phyloP scores from a whole-genome alignment of 768 basidiomycete species.

The Harrya chromipes region DNA sequence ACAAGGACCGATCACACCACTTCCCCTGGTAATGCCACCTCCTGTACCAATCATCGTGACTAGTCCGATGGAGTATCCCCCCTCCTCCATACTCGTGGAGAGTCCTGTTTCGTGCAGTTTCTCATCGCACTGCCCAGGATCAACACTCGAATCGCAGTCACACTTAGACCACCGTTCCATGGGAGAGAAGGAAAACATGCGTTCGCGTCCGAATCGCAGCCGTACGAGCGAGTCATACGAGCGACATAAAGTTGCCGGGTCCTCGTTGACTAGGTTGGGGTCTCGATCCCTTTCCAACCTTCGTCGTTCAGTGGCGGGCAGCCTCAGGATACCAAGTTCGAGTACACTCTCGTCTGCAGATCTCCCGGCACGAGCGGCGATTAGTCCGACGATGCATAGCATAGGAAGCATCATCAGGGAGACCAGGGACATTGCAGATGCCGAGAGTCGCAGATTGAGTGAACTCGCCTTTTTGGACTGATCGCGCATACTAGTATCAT shows the following conservation, averaged over 20 bases:
- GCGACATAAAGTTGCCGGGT: slow-evolving; percentile 4
- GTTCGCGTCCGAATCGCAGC: slow-evolving; percentile 7
- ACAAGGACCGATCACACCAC: slow-evolving; percentile 15
- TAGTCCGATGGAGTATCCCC: slow-evolving; percentile 3
- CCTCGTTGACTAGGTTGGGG: slow-evolving; percentile 28
- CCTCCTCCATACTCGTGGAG: slow-evolving; percentile 12
- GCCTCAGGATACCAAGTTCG: slow-evolving; percentile 18
- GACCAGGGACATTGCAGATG: slow-evolving; percentile 56
- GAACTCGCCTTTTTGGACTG: slow-evolving; percentile 65
- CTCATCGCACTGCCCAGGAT: slow-evolving; percentile 19
- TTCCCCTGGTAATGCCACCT: background rate
- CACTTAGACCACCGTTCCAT: slow-evolving; percentile 7
- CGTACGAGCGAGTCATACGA: slow-evolving; percentile 19
- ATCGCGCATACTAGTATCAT: slow-evolving; percentile 3
- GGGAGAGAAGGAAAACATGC: slow-evolving; percentile 14
- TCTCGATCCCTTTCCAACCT: slow-evolving; percentile 43
- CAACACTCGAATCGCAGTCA: slow-evolving; percentile 12
- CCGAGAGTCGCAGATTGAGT: slow-evolving; percentile 64
- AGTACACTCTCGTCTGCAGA: slow-evolving; percentile 21
- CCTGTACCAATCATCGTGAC: slow-evolving; percentile 21
- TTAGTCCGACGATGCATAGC: slow-evolving; percentile 59
- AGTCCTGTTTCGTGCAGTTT: slow-evolving; percentile 26
- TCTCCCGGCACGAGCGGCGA: slow-evolving; percentile 39
- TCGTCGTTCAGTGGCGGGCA: slow-evolving; percentile 43
- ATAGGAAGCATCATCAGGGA: slow-evolving; percentile 53